Conservation (phyloP, 768 basidiomycete species). For the Suillus clintonianus region DNA sequence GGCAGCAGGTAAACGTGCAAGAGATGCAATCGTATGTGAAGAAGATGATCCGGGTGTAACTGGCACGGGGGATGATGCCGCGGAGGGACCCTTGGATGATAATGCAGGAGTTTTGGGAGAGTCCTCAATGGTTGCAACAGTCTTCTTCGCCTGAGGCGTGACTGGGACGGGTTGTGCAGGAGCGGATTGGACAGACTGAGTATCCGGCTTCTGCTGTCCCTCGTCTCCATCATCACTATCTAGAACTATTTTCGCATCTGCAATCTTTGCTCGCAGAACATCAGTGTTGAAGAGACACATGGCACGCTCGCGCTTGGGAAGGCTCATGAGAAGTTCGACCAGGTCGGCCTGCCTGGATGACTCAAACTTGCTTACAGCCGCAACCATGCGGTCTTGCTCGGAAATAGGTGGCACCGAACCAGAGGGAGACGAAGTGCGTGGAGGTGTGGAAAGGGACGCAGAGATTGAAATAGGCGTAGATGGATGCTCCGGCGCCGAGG, state of each 20-base stretch:
- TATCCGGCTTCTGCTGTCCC: constrained; percentile 31
- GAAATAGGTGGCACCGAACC: constrained; percentile 61
- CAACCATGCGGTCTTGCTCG: constrained; percentile 74
- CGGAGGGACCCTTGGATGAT: constrained; percentile 73
- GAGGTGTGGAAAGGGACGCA: constrained; percentile 75
- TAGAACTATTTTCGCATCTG: constrained; percentile 80
- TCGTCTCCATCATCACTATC: constrained; percentile 69
- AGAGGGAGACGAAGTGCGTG: constrained; percentile 80
- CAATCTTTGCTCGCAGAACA: constrained; percentile 72
- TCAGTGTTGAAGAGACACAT: constrained; percentile 91
- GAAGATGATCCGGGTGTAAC: constrained; percentile 50
- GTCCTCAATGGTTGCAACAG: constrained; percentile 37
- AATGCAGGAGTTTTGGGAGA: constrained; percentile 78
- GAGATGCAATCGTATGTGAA: constrained; percentile 63
- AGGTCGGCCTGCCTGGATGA: constrained; percentile 60
- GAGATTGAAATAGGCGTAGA: constrained; percentile 82
- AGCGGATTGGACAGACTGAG: constrained; percentile 21
- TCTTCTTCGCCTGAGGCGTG: constrained; percentile 70
- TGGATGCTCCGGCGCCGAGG: constrained; percentile 88
- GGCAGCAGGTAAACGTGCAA: constrained; percentile 72
- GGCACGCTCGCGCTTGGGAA: constrained; percentile 86
- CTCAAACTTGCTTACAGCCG: constrained; percentile 68
- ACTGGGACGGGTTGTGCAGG: constrained; percentile 39
- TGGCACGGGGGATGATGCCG: constrained; percentile 69
- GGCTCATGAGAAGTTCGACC: constrained; percentile 78